Evolutionary conservation across 441 rosid genomes (phyloP), one percentile per base, ranked within the genome.

Genomic region (Gossypium lobatum): DNA sequence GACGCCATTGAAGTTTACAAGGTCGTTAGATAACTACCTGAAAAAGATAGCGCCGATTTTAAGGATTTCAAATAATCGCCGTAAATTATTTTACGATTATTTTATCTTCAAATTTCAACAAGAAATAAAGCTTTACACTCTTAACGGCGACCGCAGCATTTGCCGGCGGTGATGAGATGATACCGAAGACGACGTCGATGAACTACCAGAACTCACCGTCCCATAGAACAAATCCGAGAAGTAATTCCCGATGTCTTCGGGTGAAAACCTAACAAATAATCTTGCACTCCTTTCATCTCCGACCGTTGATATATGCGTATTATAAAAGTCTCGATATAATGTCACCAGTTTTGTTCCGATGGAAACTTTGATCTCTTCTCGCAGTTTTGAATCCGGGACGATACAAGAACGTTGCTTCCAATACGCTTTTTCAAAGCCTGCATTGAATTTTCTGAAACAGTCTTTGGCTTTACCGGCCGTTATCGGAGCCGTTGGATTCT

Each of bases 321-420:
- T 74, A 57, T 92, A 90, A 72, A 89, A 90, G 61, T 80, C 82
- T 11, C 90, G 82, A 58, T 90, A 92, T 3, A 57, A 59, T 26
- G 84, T 77, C 45, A 74, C 75, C 14, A 93, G n/a, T 62, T 85
- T 90, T 53, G 71, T 65, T 59, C 16, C 82, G 2, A 88, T 77
- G 0, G 90, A 87, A 13, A 0, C 58, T 79, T 79, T 90, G 2
- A 92, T 78, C 69, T 88, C 90, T n/a, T 88, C 88, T 31, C 85
- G 74, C 34, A 92, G 75, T 16, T 84, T 77, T 48, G 64, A 72
- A 53, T 92, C 89, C 71, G 83, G 37, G 21, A 88, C 77, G 20
- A 92, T 6, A 34, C 83, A 82, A 26, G 63, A 21, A 10, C 80
- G 85, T 31, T 88, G 89, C 71, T 81, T 80, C 78, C 77, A 53